Base-by-base conservation (phyloP, 192 early-diverging fungal species). In the Linnemannia exigua region DNA sequence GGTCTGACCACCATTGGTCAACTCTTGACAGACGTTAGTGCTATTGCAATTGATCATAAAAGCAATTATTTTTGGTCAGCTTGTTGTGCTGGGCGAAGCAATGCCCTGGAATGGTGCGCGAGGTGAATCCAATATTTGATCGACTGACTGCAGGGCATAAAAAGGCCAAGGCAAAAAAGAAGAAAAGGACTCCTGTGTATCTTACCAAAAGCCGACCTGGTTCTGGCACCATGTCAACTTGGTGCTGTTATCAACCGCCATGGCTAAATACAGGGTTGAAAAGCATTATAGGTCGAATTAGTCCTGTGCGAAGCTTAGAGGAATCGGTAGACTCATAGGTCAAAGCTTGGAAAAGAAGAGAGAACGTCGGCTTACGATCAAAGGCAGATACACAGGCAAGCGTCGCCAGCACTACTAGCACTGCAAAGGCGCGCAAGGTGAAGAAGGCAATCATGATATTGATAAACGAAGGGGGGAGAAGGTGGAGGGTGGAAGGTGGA, bases 221-320 rank as follows among this genome's bases (percentile, higher is more conserved):
- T 79, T 84, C 73, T 84, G 37, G 66, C 82, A 84, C 82, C 82
- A 84, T 36, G 82, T 84, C 72, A 84, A 46, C 44, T 79, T 79
- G 33, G 82, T 84, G 69, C 72, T 84, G 67, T 84, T 84, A 33
- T 84, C 77, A 35, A 84, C 46, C n/a, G 75, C 31, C 70, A 73
- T 77, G 37, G 76, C 81, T 83, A 47, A 3, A 31, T 25, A 3
- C 0, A 58, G 61, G n/a, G n/a, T 20, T 72, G 63, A 35, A 33
- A 28, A 52, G 31, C 17, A 2, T n/a, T n/a, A n/a, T n/a, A n/a
- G n/a, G n/a, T n/a, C n/a, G n/a, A n/a, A n/a, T n/a, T n/a, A n/a
- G n/a, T n/a, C n/a, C n/a, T n/a, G n/a, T n/a, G n/a, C n/a, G n/a
- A n/a, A n/a, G n/a, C n/a, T n/a, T n/a, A n/a, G n/a, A n/a, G n/a